phyloP scores from a whole-genome alignment of 148 eudicot species.

The Selenicereus undatus region DNA sequence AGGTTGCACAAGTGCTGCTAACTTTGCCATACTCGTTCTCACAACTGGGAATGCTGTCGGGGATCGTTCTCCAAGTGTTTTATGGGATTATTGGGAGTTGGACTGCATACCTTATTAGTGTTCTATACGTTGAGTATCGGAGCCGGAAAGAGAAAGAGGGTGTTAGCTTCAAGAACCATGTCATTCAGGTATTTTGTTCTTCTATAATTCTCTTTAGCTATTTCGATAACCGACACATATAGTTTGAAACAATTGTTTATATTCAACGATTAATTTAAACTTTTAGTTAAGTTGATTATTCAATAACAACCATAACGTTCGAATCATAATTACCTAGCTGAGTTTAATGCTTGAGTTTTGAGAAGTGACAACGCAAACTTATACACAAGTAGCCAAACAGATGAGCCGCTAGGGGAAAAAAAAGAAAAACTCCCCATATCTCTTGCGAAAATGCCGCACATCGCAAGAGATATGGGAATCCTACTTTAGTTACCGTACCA shows the following conservation, averaged over 20 bases:
- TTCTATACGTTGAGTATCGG: slow-evolving; percentile 73
- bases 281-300: too few species aligned
- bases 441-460: too few species aligned
- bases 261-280: too few species aligned
- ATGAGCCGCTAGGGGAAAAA: too few species aligned
- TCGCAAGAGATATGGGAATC: too few species aligned
- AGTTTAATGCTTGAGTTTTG: too few species aligned
- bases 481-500: not conserved
- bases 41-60: slow-evolving; percentile 79
- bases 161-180: slow-evolving; percentile 93
- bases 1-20: slow-evolving; percentile 90
- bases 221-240: not conserved
- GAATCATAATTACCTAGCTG: too few species aligned
- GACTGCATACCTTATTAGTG: slow-evolving; percentile 92
- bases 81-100: slow-evolving; percentile 84
- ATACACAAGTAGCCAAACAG: too few species aligned
- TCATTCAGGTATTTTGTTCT: slow-evolving; percentile 56
- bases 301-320: too few species aligned
- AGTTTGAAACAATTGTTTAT: not conserved
- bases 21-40: slow-evolving; percentile 89
- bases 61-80: slow-evolving; percentile 64
- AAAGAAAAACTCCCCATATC: too few species aligned
- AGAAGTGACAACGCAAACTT: too few species aligned
- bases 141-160: slow-evolving; percentile 79
- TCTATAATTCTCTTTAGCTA: not conserved